Evolutionary conservation across 1,284 basidiomycete genomes (phyloP), one percentile per base, ranked within the genome.

Genomic region (Vanrija sp.): DNA sequence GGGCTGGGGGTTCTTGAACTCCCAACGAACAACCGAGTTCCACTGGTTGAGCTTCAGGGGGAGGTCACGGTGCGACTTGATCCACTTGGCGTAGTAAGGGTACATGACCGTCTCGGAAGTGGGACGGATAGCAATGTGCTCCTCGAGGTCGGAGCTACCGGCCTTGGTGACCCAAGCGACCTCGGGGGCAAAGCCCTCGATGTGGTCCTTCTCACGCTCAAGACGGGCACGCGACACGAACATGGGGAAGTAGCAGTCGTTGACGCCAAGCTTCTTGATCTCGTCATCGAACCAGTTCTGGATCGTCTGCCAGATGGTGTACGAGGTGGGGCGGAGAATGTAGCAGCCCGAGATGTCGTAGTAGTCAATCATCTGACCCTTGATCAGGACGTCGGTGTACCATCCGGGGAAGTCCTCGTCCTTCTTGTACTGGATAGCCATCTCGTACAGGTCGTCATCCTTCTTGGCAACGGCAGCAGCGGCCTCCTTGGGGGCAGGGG

Each of bases 221-320:
- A 99, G 84, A 38, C 96, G 91, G 59, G 91, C 91, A 54, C 83
- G 78, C 0, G 93, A 96, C 49, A 99, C 91, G 69, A 98, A 98
- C 92, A 98, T 97, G 15, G 95, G 96, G 83, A 99, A 99, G 74
- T 97, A 99, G 43, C 92, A 87, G 78, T 98, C 98, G 74, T 96
- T 89, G 29, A 98, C 94, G 45, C 88, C 96, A 68, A 97, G 83
- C 68, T 90, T 89, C 79, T 91, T 94, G 81, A 98, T 98, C 73
- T 88, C 82, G 49, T 78, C 78, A 74, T 97, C 90, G 80, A 97
- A 97, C 90, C 91, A 96, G 61, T 82, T 45, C 80, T 96, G 92
- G 63, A 99, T 97, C 56, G 83, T 83, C 74, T 98, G 91, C 96
- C 96, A 98, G 71, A 98, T 93, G 67, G 85, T 86, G 79, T 91